These are phyloP conservation scores for Bonnemaisonia californica DNA, from an alignment of 31 red algal species.

Conservation along the genomic window DNA sequence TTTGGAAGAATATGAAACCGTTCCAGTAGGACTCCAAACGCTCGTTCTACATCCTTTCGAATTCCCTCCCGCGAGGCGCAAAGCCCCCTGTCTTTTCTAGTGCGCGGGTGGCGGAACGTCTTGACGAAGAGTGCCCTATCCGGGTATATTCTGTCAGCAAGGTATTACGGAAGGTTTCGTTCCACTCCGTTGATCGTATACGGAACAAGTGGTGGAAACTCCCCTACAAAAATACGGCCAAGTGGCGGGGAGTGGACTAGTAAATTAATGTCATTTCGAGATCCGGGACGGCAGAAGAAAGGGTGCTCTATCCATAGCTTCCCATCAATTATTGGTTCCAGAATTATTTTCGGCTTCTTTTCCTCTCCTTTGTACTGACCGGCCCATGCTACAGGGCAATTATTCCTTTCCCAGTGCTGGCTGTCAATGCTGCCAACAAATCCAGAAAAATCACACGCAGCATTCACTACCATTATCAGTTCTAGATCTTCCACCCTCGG, in stretches of 20 bases:
- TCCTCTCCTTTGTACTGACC: constrained; percentile 37
- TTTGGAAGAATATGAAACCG: constrained; percentile 15
- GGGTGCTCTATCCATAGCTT: constrained; percentile 16
- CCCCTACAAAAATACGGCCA: not conserved
- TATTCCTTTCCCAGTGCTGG: constrained; percentile 41
- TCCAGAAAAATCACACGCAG: constrained; percentile 33
- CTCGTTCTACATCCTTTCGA: constrained; percentile 43
- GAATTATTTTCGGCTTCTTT: constrained; percentile 5
- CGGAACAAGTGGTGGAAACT: not conserved
- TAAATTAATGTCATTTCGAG: constrained; percentile 19
- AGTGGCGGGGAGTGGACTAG: not conserved
- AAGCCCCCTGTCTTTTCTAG: constrained; percentile 6
- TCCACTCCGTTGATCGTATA: constrained; percentile 16
- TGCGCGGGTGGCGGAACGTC: not conserved
- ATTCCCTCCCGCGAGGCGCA: not conserved
- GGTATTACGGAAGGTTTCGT: constrained; percentile 8
- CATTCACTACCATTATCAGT: too few relatives aligned
- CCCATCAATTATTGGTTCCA: constrained; percentile 24
- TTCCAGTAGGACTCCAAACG: constrained; percentile 37
- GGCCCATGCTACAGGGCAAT: constrained; percentile 21
- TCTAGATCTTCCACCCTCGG: too few relatives aligned
- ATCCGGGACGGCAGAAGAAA: constrained; percentile 14
- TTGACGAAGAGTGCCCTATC: constrained; percentile 28
- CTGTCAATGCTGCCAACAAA: constrained; percentile 43
- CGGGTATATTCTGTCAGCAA: constrained; percentile 31